A percentile compares a stretch with the other conserved stretches of the same genome.
Evolutionary conservation across 176 grass and related monocot genomes (phyloP).

Genomic region (Dactylis glomerata): DNA sequence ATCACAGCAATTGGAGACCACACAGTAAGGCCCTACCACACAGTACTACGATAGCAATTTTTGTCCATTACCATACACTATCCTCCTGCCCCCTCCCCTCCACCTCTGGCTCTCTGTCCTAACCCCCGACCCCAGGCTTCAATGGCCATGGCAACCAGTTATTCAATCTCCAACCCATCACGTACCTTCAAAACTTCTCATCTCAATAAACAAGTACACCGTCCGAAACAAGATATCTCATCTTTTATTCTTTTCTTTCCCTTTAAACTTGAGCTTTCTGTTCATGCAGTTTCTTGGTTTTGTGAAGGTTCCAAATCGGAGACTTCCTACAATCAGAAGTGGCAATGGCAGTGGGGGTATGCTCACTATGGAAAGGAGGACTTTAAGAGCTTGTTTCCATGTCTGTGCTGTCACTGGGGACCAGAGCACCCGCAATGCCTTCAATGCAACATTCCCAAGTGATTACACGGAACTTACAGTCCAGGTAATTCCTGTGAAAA

Average conservation of each 20-base stretch:
- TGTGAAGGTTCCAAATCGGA: conserved; percentile 25
- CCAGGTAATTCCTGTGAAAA: conserved; percentile 49
- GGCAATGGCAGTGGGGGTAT: not conserved
- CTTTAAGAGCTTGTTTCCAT: conserved; percentile 17
- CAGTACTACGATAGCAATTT: conserved; percentile 10
- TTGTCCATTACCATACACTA: conserved; percentile 5
- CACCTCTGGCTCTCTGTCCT: not conserved
- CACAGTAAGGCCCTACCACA: conserved; percentile 40
- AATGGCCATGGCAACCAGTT: conserved; percentile 40
- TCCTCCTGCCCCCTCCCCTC: not conserved
- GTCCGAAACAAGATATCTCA: not conserved
- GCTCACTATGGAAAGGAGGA: conserved; percentile 9
- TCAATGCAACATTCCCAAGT: conserved; percentile 56
- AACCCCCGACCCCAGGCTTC: not conserved
- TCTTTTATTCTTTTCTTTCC: not conserved
- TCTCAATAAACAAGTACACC: conserved; percentile 33
- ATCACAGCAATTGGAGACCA: conserved; percentile 38
- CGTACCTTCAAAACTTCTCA: conserved; percentile 4
- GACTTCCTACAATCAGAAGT: conserved; percentile 15
- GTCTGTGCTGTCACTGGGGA: conserved; percentile 51
- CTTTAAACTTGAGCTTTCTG: not conserved
- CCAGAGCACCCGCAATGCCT: conserved; percentile 31
- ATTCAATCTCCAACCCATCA: conserved; percentile 30
- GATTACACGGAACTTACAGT: conserved; percentile 68
- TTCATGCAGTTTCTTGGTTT: not conserved